Evolutionary conservation across 2,329 filamentous ascomycete species (phyloP).

Genomic region (Hypomyces perniciosus): DNA sequence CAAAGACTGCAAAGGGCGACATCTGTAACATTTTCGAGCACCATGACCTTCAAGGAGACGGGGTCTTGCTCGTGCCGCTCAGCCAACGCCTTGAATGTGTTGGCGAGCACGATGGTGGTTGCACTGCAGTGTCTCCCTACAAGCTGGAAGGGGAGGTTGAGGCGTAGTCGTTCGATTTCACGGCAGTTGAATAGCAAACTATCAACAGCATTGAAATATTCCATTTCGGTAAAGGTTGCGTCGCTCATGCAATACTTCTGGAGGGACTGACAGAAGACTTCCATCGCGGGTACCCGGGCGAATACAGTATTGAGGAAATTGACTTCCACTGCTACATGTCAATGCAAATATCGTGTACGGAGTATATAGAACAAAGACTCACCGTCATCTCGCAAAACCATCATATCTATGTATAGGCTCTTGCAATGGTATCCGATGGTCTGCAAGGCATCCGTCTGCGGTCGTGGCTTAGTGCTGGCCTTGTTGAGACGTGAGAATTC

Average conservation of each 20-base stretch:
- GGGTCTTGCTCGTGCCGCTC: slow-evolving; percentile 40
- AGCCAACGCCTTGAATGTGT: slow-evolving; percentile 44
- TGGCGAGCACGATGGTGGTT: slow-evolving; percentile 47
- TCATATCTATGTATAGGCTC: slow-evolving; percentile 46
- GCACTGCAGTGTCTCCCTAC: slow-evolving; percentile 40
- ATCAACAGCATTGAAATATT: slow-evolving; percentile 38
- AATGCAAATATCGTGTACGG: not conserved
- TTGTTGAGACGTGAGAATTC: slow-evolving; percentile 44
- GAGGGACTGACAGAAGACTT: slow-evolving; percentile 37
- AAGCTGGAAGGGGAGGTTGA: slow-evolving; percentile 48
- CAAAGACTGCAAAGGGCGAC: slow-evolving; percentile 42
- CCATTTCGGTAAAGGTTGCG: slow-evolving; percentile 42
- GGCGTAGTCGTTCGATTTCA: slow-evolving; percentile 39
- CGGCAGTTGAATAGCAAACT: slow-evolving; percentile 40
- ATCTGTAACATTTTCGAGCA: slow-evolving; percentile 46
- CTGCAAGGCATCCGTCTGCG: slow-evolving; percentile 36
- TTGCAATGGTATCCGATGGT: slow-evolving; percentile 43
- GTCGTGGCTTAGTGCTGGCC: slow-evolving; percentile 27
- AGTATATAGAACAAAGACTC: slow-evolving; percentile 16
- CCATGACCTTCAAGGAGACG: slow-evolving; percentile 37
- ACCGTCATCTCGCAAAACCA: slow-evolving; percentile 48
- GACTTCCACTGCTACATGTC: slow-evolving; percentile 38
- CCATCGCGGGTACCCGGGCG: slow-evolving; percentile 39
- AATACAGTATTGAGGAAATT: slow-evolving; percentile 42
- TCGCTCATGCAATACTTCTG: slow-evolving; percentile 44